phyloP scores from a whole-genome alignment of 345 rosid genomes.

The Cardamine chenopodiifolia region DNA sequence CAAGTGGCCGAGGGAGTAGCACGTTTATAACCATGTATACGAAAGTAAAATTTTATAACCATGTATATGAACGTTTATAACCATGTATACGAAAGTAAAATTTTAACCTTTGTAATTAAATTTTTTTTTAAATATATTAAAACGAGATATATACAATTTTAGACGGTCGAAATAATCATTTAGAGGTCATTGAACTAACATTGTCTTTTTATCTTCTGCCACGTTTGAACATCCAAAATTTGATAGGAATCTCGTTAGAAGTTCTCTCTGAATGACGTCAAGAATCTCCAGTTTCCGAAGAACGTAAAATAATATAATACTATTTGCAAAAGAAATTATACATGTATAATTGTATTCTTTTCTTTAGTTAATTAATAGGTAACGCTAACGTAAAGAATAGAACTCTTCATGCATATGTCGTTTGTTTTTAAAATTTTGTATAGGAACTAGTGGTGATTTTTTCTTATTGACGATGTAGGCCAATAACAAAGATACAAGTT shows the following conservation, averaged over 20 bases:
- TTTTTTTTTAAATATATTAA: too few species aligned
- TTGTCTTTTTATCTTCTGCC: slow-evolving; percentile 1
- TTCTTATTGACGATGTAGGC: background rate
- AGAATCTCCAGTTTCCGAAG: slow-evolving; percentile 13
- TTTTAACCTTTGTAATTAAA: too few species aligned
- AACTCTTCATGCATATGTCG: background rate
- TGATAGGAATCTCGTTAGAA: background rate
- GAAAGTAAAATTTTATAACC: too few species aligned
- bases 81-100: too few species aligned
- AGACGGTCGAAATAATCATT: too few species aligned
- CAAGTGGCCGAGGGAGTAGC: background rate
- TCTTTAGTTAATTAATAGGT: slow-evolving; percentile 4
- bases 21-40: background rate
- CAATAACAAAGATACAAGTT: too few species aligned
- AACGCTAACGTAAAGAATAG: slow-evolving; percentile 18
- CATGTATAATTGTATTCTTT: background rate
- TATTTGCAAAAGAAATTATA: slow-evolving; percentile 1
- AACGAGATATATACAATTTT: too few species aligned
- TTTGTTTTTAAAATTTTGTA: background rate
- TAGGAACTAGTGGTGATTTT: background rate
- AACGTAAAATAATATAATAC: background rate
- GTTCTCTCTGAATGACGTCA: slow-evolving; percentile 17
- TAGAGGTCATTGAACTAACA: background rate
- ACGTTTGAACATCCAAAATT: slow-evolving; percentile 2
- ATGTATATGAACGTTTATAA: too few species aligned